phyloP scores from a whole-genome alignment of 2,329 filamentous ascomycete species.

The Sphaerulina populicola region DNA sequence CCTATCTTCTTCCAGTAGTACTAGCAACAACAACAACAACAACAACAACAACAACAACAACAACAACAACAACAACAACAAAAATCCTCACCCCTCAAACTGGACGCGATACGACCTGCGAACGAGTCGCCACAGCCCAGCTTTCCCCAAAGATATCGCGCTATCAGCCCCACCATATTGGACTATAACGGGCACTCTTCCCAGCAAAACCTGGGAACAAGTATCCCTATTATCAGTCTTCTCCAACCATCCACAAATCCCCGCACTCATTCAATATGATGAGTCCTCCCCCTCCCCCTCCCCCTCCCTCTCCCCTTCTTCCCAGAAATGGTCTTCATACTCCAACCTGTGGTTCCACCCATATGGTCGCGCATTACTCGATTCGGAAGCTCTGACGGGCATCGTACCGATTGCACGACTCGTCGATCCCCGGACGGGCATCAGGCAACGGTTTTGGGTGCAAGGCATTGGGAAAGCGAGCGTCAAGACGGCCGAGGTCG shows the following conservation, averaged over 20 bases:
- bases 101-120: not conserved
- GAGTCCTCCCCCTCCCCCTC: not conserved
- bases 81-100: not conserved
- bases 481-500: slow-evolving; percentile 1
- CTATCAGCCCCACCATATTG: slow-evolving; percentile 13
- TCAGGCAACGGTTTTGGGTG: slow-evolving; percentile 9
- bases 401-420: slow-evolving; percentile 5
- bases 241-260: slow-evolving; percentile 5
- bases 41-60: no score
- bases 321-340: slow-evolving; percentile 2
- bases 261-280: slow-evolving; percentile 8
- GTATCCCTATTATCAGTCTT: slow-evolving; percentile 8
- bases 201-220: slow-evolving; percentile 8
- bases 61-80: no score
- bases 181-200: slow-evolving; percentile 3
- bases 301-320: not conserved
- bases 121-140: not conserved
- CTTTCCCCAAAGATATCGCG: slow-evolving; percentile 11
- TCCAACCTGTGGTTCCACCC: slow-evolving; percentile 15
- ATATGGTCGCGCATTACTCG: slow-evolving; percentile 9
- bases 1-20: not conserved
- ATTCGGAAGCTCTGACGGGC: slow-evolving; percentile 5
- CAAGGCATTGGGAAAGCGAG: slow-evolving; percentile 8
- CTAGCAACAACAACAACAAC: not conserved
- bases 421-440: not conserved